Percentiles rank a stretch among this genome's conserved stretches.
Evolutionary conservation across 2,329 filamentous ascomycete species (phyloP).

Genomic region (Xylariales sp.): DNA sequence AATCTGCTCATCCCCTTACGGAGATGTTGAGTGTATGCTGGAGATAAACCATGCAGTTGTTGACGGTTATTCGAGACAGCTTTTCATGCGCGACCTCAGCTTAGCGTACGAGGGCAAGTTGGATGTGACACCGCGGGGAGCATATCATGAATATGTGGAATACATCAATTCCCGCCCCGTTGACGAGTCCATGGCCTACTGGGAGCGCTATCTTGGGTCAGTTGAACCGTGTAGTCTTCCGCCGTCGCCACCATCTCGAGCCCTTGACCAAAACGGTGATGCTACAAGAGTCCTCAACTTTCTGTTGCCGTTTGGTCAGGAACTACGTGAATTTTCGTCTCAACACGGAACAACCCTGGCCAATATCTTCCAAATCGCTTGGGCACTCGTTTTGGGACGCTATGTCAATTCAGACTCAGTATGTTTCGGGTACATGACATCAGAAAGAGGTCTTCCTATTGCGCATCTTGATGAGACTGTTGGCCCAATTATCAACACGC

Average conservation of each 20-base stretch:
- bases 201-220: slow-evolving; percentile 15
- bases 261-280: neutral
- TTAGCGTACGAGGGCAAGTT: slow-evolving; percentile 21
- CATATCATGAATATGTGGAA: slow-evolving; percentile 17
- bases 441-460: slow-evolving; percentile 22
- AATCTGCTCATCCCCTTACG: slow-evolving; percentile 17
- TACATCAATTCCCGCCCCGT: neutral
- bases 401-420: slow-evolving; percentile 11
- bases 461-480: slow-evolving; percentile 17
- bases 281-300: neutral
- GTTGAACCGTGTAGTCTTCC: slow-evolving; percentile 21
- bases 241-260: slow-evolving; percentile 8
- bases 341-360: slow-evolving; percentile 18
- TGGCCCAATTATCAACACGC: slow-evolving; percentile 30
- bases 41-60: slow-evolving; percentile 27
- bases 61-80: slow-evolving; percentile 19
- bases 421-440: slow-evolving; percentile 30
- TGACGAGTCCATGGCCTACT: neutral
- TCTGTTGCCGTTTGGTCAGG: neutral
- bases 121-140: neutral
- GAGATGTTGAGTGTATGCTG: slow-evolving; percentile 18
- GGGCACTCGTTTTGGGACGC: slow-evolving; percentile 18
- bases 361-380: slow-evolving; percentile 27
- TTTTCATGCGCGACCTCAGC: slow-evolving; percentile 21
- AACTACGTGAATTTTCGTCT: slow-evolving; percentile 7